Percentiles rank a stretch among this genome's conserved stretches.
These are phyloP conservation scores for Punctularia strigosozonata DNA, from an alignment of 768 basidiomycete species.

Conservation along the genomic window DNA sequence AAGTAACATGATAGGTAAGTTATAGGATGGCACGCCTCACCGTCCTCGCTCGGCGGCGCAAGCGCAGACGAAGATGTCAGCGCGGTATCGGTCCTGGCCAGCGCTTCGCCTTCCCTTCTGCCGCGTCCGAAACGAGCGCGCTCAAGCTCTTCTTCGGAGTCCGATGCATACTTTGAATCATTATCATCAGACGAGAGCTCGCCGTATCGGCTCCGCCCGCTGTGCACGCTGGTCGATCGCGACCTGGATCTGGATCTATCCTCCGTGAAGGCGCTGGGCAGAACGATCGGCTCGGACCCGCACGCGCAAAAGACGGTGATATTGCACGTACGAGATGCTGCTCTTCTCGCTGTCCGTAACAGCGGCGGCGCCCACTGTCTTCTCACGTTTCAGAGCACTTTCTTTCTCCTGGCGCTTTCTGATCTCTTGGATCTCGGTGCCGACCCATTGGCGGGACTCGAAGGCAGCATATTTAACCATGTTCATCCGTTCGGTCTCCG, in stretches of 20 bases:
- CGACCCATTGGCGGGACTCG: background rate
- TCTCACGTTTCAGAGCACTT: no score
- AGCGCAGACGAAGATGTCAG: no score
- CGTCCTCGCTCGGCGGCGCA: no score
- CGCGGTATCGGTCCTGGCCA: no score
- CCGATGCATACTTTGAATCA: background rate
- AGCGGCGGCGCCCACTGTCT: no score
- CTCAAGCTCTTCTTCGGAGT: no score
- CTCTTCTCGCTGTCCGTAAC: conserved; percentile 33
- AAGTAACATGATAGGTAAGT: background rate
- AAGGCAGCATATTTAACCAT: background rate
- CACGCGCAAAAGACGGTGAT: background rate
- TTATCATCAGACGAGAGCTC: background rate
- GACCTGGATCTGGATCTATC: background rate
- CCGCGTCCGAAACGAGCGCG: no score
- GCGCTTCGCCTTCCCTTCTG: no score
- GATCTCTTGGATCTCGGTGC: background rate
- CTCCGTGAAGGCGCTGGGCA: conserved; percentile 22
- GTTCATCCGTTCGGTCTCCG: no score
- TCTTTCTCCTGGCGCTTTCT: no score
- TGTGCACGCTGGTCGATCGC: conserved; percentile 5
- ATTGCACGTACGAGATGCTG: conserved; percentile 32
- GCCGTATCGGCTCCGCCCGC: no score
- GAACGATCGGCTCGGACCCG: conserved; percentile 6
- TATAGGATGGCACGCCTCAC: background rate